Conservation (phyloP, 2,329 filamentous ascomycete genomes). For the Venturia nashicola region DNA sequence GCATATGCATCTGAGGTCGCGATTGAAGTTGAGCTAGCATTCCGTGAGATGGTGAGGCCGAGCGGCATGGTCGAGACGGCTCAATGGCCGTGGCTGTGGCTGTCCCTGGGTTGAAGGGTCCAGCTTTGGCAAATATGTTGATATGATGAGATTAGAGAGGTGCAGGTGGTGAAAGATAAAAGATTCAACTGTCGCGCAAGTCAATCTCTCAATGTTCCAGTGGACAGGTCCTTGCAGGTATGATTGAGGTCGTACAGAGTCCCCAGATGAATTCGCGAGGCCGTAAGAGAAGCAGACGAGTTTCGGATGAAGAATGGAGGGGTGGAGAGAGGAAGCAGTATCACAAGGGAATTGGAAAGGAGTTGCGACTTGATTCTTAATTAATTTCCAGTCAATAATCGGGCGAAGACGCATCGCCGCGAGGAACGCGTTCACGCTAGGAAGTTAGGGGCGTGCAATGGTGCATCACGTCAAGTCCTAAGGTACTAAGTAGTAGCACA, state of each 20-base stretch:
- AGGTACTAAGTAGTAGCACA: neutral
- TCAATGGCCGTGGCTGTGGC: neutral
- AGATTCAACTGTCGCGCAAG: neutral
- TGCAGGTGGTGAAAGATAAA: neutral
- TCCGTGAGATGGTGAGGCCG: neutral
- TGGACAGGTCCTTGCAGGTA: neutral
- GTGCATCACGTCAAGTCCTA: neutral
- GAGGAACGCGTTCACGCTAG: neutral
- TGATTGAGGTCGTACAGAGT: neutral
- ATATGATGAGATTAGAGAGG: neutral
- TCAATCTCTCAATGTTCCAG: neutral
- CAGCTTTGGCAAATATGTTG: neutral
- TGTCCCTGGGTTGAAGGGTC: neutral
- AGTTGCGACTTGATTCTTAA: neutral
- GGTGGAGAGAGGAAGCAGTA: neutral
- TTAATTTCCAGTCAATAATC: constrained; percentile 2
- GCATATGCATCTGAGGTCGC: neutral
- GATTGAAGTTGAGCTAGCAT: neutral
- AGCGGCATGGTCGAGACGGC: neutral
- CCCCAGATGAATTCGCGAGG: neutral
- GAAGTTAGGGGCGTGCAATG: neutral
- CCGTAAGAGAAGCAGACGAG: neutral
- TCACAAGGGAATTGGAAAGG: neutral
- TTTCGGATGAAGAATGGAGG: neutral
- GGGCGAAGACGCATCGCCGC: neutral